These are phyloP conservation scores for Zanthoxylum bungeanum DNA, from an alignment of 345 rosid genomes.

Conservation along the genomic window DNA sequence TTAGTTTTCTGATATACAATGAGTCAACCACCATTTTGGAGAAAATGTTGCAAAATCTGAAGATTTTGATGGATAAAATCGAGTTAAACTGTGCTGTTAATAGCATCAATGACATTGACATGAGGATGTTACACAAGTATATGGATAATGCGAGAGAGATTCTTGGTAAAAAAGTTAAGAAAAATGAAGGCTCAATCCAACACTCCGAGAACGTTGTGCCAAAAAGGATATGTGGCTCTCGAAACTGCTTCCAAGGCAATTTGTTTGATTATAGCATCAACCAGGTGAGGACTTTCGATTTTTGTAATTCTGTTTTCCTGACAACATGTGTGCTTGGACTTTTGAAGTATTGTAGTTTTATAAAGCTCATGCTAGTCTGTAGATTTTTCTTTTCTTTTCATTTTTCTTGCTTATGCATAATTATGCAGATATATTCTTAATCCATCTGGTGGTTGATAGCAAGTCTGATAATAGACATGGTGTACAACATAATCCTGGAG, in stretches of 20 bases:
- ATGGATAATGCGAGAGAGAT: constrained; percentile 44
- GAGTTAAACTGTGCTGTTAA: constrained; percentile 23
- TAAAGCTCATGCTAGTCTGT: not conserved
- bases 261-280: constrained; percentile 24
- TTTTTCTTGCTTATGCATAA: not conserved
- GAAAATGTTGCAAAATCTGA: constrained; percentile 52
- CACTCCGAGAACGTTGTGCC: constrained; percentile 18
- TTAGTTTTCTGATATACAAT: constrained; percentile 52
- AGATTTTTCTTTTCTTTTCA: not conserved
- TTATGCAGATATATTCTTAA: not conserved
- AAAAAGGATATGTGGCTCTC: constrained; percentile 23
- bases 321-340: not conserved
- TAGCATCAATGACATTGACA: constrained; percentile 38
- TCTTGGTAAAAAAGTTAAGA: constrained; percentile 30
- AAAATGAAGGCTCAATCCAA: constrained; percentile 17
- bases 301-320: not conserved
- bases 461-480: not conserved
- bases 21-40: constrained; percentile 52
- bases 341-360: too few species aligned
- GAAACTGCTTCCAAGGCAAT: constrained; percentile 31
- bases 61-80: constrained; percentile 35
- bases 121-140: constrained; percentile 36
- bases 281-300: constrained; percentile 45
- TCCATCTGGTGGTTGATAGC: not conserved
- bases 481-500: not conserved